Evolutionary conservation across 768 basidiomycete species (phyloP), one percentile per base, ranked within the genome.

Genomic region (Trametes villosa): DNA sequence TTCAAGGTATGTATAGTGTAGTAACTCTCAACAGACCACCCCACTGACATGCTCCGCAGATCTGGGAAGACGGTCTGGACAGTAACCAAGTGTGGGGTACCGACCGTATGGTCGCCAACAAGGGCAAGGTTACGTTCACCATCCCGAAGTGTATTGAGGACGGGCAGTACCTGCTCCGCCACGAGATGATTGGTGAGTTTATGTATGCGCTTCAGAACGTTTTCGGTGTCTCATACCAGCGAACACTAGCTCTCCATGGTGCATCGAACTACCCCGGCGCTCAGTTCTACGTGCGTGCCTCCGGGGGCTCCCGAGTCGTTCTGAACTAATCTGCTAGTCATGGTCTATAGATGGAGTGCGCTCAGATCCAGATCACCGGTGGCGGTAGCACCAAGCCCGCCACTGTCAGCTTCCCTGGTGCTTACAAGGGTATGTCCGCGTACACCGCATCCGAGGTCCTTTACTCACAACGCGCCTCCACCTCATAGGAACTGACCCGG

Each of bases 241-340:
- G n/a, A n/a, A n/a, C n/a, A n/a, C n/a, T n/a, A 82, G 81, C 80
- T 49, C 71, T 83, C 34, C 82, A 80, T 62, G 78, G 69, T 15
- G 81, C 80, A 0, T 55, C 63, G 7, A 74, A 64, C 18, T 84
- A 83, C 65, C 83, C 82, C 36, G 84, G 84, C 36, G 84, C 85
- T 22, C 83, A 85, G 59, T 75, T 86, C 74, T 86, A 84, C 65
- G 83, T 65, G 33, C 51, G 60, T n/a, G n/a, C n/a, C n/a, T n/a
- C n/a, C n/a, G n/a, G n/a, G n/a, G n/a, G n/a, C n/a, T n/a, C n/a
- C n/a, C n/a, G n/a, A n/a, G n/a, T n/a, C n/a, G n/a, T n/a, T n/a
- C n/a, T n/a, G n/a, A n/a, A n/a, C n/a, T n/a, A n/a, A n/a, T n/a
- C n/a, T n/a, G n/a, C n/a, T 27, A 48, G 4, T 15, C 2, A 15